A percentile compares a stretch with the other conserved stretches of the same genome.
These are phyloP conservation scores for Podospora pseudoanserina DNA, from an alignment of 495 filamentous ascomycete genomes.

Conservation along the genomic window DNA sequence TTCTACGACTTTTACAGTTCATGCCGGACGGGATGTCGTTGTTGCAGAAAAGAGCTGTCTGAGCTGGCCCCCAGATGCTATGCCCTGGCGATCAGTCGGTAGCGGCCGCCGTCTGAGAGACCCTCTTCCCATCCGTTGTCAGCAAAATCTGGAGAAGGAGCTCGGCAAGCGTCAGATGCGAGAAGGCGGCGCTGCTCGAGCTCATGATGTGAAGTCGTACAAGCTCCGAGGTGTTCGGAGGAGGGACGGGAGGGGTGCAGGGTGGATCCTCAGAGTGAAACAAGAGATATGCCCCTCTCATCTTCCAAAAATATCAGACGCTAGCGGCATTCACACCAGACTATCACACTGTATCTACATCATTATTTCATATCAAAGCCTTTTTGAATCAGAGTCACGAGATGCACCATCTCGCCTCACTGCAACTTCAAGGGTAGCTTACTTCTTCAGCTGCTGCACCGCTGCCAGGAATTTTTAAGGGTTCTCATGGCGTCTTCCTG, in stretches of 20 bases:
- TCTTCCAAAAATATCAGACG: constrained; percentile 17
- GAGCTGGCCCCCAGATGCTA: not conserved
- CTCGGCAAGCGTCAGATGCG: not conserved
- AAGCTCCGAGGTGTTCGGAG: not conserved
- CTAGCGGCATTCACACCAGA: not conserved
- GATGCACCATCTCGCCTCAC: not conserved
- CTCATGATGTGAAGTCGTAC: not conserved
- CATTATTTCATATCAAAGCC: not conserved
- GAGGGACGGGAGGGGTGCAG: not conserved
- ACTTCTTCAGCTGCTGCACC: constrained; percentile 1
- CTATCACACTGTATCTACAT: not conserved
- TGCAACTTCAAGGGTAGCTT: not conserved
- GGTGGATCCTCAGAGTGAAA: constrained; percentile 15
- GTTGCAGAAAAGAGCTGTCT: not conserved
- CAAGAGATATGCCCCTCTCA: constrained; percentile 11
- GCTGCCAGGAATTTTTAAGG: constrained; percentile 1
- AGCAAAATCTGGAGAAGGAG: not conserved
- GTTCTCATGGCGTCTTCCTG: not conserved
- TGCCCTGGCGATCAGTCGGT: not conserved
- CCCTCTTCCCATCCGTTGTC: not conserved
- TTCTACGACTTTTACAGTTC: not conserved
- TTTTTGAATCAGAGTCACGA: constrained; percentile 6
- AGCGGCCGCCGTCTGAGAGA: not conserved
- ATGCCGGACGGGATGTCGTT: not conserved
- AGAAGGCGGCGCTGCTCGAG: not conserved